These are phyloP conservation scores for Coleophoma crateriformis DNA, from an alignment of 2,329 filamentous ascomycete genomes.

Conservation along the genomic window DNA sequence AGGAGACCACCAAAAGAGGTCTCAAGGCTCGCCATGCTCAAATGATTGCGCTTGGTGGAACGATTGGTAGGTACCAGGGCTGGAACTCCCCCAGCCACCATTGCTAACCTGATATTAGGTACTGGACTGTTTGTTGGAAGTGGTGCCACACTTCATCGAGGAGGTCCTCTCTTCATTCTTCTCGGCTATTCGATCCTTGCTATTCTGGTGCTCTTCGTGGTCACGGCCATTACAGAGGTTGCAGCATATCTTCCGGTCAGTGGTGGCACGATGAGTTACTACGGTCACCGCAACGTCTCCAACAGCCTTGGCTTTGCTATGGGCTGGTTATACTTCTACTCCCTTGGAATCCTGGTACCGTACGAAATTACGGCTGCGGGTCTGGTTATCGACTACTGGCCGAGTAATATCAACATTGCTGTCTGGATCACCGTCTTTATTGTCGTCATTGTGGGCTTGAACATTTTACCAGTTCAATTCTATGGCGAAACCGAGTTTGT, in stretches of 20 bases:
- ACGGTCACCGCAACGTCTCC: conserved; percentile 38
- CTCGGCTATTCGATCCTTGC: conserved; percentile 37
- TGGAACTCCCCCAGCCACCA: too few relatives aligned
- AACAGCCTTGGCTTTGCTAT: conserved; percentile 37
- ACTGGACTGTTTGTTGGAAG: conserved; percentile 38
- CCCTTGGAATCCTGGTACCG: conserved; percentile 26
- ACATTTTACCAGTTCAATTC: conserved; percentile 43
- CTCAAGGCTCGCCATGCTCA: conserved; percentile 25
- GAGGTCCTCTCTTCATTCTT: conserved; percentile 39
- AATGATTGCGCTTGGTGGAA: conserved; percentile 30
- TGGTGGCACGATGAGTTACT: conserved; percentile 43
- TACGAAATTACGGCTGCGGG: conserved; percentile 35
- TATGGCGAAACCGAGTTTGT: conserved; percentile 57
- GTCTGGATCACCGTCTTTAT: conserved; percentile 35
- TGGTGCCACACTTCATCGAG: conserved; percentile 34
- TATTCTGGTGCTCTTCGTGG: conserved; percentile 37
- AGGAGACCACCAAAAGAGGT: conserved; percentile 18
- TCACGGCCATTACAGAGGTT: conserved; percentile 50
- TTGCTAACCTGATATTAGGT: neutral
- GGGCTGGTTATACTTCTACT: conserved; percentile 29
- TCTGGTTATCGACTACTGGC: conserved; percentile 38
- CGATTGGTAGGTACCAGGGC: conserved; percentile 28
- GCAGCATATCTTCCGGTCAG: conserved; percentile 53
- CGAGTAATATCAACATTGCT: conserved; percentile 32
- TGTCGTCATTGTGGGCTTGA: conserved; percentile 31